Percentiles rank a stretch among this genome's conserved stretches.
Conservation (phyloP, 2,329 filamentous ascomycete genomes). For the Pestalotiopsis sp. region DNA sequence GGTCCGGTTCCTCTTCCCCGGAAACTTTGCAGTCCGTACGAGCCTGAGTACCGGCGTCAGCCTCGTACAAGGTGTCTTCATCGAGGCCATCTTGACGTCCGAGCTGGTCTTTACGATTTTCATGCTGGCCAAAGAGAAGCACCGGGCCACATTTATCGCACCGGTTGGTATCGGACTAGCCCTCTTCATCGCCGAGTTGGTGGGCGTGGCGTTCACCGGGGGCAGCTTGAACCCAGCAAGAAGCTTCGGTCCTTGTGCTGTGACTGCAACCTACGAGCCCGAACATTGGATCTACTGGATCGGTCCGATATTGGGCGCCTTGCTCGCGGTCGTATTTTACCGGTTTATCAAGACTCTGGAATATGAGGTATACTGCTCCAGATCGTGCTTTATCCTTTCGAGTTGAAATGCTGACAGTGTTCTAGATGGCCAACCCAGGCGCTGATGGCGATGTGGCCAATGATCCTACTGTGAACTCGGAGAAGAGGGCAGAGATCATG, state of each 20-base stretch:
- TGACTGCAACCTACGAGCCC: slow-evolving; percentile 34
- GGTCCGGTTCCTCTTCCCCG: slow-evolving; percentile 45
- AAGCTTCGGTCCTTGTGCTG: slow-evolving; percentile 48
- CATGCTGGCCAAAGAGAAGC: slow-evolving; percentile 65
- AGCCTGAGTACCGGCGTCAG: slow-evolving; percentile 45
- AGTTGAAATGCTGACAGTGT: not conserved
- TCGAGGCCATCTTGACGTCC: slow-evolving; percentile 57
- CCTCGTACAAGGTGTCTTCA: slow-evolving; percentile 53
- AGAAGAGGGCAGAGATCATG: slow-evolving; percentile 34
- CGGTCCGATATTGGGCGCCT: slow-evolving; percentile 34
- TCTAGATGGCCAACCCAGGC: slow-evolving; percentile 47
- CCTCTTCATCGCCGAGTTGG: slow-evolving; percentile 54
- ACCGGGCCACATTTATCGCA: slow-evolving; percentile 63
- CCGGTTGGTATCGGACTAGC: slow-evolving; percentile 65
- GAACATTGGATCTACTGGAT: slow-evolving; percentile 29
- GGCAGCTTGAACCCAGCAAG: slow-evolving; percentile 50
- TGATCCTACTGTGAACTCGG: slow-evolving; percentile 45
- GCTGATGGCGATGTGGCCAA: slow-evolving; percentile 46
- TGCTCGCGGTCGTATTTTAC: slow-evolving; percentile 39
- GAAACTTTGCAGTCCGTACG: slow-evolving; percentile 47
- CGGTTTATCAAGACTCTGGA: slow-evolving; percentile 43
- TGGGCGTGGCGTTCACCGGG: slow-evolving; percentile 50
- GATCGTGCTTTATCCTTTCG: not conserved
- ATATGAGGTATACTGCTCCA: slow-evolving; percentile 34
- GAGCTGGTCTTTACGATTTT: slow-evolving; percentile 57